phyloP scores from a whole-genome alignment of 345 rosid species.

The Mallotus nudiflorus region DNA sequence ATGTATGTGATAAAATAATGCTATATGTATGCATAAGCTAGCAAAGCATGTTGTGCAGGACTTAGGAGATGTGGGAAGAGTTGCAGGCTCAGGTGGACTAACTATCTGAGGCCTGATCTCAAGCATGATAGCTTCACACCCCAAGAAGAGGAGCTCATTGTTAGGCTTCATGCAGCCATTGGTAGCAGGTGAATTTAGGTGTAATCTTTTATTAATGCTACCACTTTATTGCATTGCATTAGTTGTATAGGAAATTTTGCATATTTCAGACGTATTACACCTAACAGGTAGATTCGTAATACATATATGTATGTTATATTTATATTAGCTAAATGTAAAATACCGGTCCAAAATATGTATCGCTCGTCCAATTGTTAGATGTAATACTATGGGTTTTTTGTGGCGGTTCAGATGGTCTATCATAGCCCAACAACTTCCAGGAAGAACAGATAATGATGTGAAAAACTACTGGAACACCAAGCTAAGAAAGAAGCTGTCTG shows the following conservation, averaged over 20 bases:
- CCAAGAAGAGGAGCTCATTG: constrained; percentile 83
- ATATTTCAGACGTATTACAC: too few relatives aligned
- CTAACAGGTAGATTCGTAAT: too few relatives aligned
- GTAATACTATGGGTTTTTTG: not conserved
- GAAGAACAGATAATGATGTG: constrained; percentile 92
- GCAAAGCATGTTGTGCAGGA: constrained; percentile 34
- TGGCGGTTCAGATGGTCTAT: constrained; percentile 69
- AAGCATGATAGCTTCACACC: constrained; percentile 69
- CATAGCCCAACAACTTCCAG: constrained; percentile 90
- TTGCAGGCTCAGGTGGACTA: constrained; percentile 78
- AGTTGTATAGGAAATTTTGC: too few relatives aligned
- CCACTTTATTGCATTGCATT: too few relatives aligned
- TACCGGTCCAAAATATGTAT: too few relatives aligned
- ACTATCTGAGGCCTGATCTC: constrained; percentile 56
- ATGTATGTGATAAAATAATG: too few relatives aligned
- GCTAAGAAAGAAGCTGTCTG: constrained; percentile 81
- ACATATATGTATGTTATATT: too few relatives aligned
- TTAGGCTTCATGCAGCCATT: constrained; percentile 84
- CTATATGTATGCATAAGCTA: too few relatives aligned
- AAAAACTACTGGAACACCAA: constrained; percentile 93
- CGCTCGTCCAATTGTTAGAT: too few relatives aligned
- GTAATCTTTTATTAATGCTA: not conserved
- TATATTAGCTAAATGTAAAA: too few relatives aligned
- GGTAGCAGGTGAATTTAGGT: constrained; percentile 68
- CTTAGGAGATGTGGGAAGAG: constrained; percentile 77